These are phyloP conservation scores for Tuber umbilicatum DNA, from an alignment of 495 filamentous ascomycete genomes.

Conservation along the genomic window DNA sequence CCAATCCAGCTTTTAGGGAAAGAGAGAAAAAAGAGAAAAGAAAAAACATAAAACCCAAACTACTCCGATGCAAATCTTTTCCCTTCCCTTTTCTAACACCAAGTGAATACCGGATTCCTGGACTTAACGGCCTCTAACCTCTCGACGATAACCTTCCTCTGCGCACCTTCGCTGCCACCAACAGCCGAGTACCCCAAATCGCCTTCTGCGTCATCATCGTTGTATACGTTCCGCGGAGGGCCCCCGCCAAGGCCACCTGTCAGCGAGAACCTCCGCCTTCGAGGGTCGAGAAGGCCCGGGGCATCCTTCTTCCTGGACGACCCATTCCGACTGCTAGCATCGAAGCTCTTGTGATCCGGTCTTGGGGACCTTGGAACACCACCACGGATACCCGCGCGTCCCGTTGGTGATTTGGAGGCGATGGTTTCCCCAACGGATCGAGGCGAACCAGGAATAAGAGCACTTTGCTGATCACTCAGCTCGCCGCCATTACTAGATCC, in stretches of 20 bases:
- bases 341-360: slow-evolving; percentile 34
- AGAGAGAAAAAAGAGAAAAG: slow-evolving; percentile 4
- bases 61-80: slow-evolving; percentile 2
- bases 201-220: slow-evolving; percentile 75
- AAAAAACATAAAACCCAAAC: slow-evolving; percentile 6
- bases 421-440: slow-evolving; percentile 16
- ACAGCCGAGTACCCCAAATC: slow-evolving; percentile 92
- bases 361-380: slow-evolving; percentile 24
- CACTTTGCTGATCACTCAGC: slow-evolving; percentile 25
- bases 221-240: slow-evolving; percentile 37
- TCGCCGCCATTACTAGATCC: slow-evolving; percentile 32
- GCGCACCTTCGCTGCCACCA: slow-evolving; percentile 82
- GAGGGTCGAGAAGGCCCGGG: slow-evolving; percentile 24
- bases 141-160: slow-evolving; percentile 93
- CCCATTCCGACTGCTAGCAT: slow-evolving; percentile 18
- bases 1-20: neutral
- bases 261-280: slow-evolving; percentile 32
- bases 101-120: slow-evolving; percentile 92
- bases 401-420: slow-evolving; percentile 20
- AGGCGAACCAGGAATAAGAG: slow-evolving; percentile 28
- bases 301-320: slow-evolving; percentile 17
- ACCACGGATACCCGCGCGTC: slow-evolving; percentile 17
- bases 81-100: slow-evolving; percentile 59
- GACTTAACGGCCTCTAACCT: slow-evolving; percentile 88
- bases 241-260: slow-evolving; percentile 15